These are phyloP conservation scores for Pseudogymnoascus sp. DNA, from an alignment of 2,329 filamentous ascomycete species.

Conservation along the genomic window DNA sequence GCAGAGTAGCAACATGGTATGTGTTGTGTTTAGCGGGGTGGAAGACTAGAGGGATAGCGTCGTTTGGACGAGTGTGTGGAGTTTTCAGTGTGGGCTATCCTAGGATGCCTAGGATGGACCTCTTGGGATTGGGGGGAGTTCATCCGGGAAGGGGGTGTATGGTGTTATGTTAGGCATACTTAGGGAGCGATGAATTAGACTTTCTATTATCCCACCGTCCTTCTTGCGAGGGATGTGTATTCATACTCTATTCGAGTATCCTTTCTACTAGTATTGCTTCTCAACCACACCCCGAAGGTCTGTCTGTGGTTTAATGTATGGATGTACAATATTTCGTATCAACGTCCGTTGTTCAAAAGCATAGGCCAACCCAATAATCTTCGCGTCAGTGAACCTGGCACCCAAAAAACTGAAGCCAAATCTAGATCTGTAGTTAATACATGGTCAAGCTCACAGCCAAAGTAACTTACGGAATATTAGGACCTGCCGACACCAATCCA, in stretches of 20 bases:
- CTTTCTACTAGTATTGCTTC: too few species aligned
- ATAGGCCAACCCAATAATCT: slow-evolving; percentile 54
- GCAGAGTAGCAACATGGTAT: neutral
- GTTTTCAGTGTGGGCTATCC: slow-evolving; percentile 14
- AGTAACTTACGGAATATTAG: slow-evolving; percentile 35
- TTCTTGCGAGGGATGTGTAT: too few species aligned
- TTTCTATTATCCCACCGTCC: slow-evolving; percentile 21
- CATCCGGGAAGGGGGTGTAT: neutral
- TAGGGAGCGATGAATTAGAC: neutral
- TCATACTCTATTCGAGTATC: slow-evolving; percentile 39
- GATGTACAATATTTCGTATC: neutral
- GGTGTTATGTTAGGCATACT: neutral
- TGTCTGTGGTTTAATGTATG: slow-evolving; percentile 35
- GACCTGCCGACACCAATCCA: slow-evolving; percentile 42
- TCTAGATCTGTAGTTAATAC: too few species aligned
- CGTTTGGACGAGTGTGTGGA: neutral
- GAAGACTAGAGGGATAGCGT: neutral
- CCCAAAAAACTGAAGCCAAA: too few species aligned
- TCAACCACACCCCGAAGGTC: slow-evolving; percentile 42
- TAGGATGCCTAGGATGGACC: neutral
- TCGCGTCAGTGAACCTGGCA: slow-evolving; percentile 38
- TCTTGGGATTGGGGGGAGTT: slow-evolving; percentile 21
- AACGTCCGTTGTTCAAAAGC: slow-evolving; percentile 43
- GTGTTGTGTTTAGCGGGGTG: slow-evolving; percentile 32
- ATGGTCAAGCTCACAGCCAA: neutral